Conservation (phyloP, 352 stramenopile genomes). For the Thalassiosira sp. region DNA sequence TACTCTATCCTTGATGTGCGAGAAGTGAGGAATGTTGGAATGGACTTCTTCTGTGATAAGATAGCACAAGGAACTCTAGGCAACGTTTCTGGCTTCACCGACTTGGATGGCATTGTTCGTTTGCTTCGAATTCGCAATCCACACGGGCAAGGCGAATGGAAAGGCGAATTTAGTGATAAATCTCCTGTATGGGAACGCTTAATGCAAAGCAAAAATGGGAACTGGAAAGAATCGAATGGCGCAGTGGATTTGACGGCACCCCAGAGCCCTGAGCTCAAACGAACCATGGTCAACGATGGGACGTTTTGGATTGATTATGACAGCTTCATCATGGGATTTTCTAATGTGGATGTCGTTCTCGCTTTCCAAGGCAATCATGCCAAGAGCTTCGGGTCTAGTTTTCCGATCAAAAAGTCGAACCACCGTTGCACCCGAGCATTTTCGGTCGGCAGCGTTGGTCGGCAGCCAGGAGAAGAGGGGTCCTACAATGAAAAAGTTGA, state of each 20-base stretch:
- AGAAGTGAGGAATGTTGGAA: conserved; percentile 63
- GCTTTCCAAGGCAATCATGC: conserved; percentile 66
- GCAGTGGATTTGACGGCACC: conserved; percentile 33
- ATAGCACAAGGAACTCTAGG: conserved; percentile 42
- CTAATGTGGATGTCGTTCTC: conserved; percentile 73
- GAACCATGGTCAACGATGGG: conserved; percentile 62
- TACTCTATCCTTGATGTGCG: conserved; percentile 79
- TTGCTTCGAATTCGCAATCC: conserved; percentile 80
- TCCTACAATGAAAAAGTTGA: conserved; percentile 53
- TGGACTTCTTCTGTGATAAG: conserved; percentile 68
- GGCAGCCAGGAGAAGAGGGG: conserved; percentile 41
- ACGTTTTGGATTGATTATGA: conserved; percentile 68
- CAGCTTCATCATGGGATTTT: conserved; percentile 71
- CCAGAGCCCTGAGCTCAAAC: conserved; percentile 38
- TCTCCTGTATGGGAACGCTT: conserved; percentile 35
- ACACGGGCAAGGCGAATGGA: conserved; percentile 71
- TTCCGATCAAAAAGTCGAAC: conserved; percentile 68
- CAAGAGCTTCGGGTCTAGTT: conserved; percentile 65
- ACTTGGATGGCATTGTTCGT: conserved; percentile 66
- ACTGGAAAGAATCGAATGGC: conserved; percentile 5
- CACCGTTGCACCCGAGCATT: conserved; percentile 60
- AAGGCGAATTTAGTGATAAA: conserved; percentile 53
- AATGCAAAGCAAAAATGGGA: conserved; percentile 26
- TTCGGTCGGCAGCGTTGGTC: conserved; percentile 53
- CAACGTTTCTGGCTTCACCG: conserved; percentile 68